These are phyloP conservation scores for Roridomyces roridus DNA, from an alignment of 768 basidiomycete genomes.

Conservation along the genomic window DNA sequence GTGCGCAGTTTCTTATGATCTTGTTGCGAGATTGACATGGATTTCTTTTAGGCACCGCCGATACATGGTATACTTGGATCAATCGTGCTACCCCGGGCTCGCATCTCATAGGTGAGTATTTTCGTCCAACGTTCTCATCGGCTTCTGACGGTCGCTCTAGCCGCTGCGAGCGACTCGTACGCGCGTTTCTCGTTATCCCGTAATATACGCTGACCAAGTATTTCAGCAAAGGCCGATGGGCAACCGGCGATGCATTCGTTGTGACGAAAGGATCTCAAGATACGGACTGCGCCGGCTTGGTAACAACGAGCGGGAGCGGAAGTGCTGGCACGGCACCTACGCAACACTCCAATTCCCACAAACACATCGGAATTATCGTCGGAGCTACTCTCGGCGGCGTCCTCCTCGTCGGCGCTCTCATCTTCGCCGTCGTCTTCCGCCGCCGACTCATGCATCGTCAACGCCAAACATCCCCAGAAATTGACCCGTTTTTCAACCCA, in stretches of 20 bases:
- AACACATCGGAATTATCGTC: not conserved
- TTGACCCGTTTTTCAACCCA: no score
- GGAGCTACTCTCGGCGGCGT: not conserved
- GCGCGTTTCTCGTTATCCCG: slow-evolving; percentile 23
- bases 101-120: slow-evolving; percentile 45
- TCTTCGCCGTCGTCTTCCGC: no score
- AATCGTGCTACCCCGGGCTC: slow-evolving; percentile 45
- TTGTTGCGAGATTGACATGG: not conserved
- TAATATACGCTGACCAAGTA: not conserved
- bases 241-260: slow-evolving; percentile 36
- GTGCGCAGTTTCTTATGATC: slow-evolving; percentile 7
- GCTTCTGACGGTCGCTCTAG: slow-evolving; percentile 29
- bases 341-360: not conserved
- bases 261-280: slow-evolving; percentile 30
- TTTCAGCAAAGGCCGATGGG: slow-evolving; percentile 48
- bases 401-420: not conserved
- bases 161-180: slow-evolving; percentile 48
- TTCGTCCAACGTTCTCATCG: not conserved
- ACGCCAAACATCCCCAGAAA: no score
- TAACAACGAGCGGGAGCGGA: not conserved
- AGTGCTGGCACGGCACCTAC: not conserved
- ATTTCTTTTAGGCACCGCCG: slow-evolving; percentile 21
- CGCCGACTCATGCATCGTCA: no score
- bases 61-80: slow-evolving; percentile 48
- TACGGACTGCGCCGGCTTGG: not conserved